Evolutionary conservation across 1,139 yeast species (phyloP), one percentile per base, ranked within the genome.

Genomic region (Pichia sp.): DNA sequence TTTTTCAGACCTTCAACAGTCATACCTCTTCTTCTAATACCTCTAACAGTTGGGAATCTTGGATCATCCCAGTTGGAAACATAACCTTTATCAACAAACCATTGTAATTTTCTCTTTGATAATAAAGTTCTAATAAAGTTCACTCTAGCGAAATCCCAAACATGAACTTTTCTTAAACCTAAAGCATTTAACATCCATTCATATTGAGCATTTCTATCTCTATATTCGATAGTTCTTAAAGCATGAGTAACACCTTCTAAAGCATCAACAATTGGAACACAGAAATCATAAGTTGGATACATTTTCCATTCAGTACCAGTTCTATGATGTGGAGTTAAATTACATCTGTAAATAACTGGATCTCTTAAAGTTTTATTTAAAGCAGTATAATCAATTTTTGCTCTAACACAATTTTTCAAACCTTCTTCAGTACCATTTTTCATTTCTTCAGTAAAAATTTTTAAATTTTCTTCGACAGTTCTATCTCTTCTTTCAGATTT

Each of bases 21-120:
- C 97, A 92, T 92, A 73, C 98, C 98, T 73, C 98, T 85, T 76
- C 97, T 82, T 74, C 97, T 86, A 45, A 90, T 96, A 73, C 97
- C 97, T 69, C 96, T 82, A 36, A 90, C 96, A 40, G 98, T 92
- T 56, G 98, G 98, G 89, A 92, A 92, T 67, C 98, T 79, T 59
- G 98, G 97, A 68, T 92, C 98, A 63, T 90, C 96, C 98, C 98
- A 92, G 69, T 87, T 89, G 32, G 76, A 60, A 50, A 92, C 98
- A 57, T 82, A 74, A 35, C 77, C 71, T 65, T 87, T 83, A 72
- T 92, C 97, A 53, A 92, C 97, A 67, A 92, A 87, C 97, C 97
- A 90, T 72, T 92, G 97, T 62, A 92, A 75, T 74, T 92, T 92
- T 74, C 98, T 84, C 82, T 92, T 92, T 51, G 96, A 87, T 53